Evolutionary conservation across 306 rosid species (phyloP), one percentile per base, ranked within the genome.

Genomic region (Prunus mongolica): DNA sequence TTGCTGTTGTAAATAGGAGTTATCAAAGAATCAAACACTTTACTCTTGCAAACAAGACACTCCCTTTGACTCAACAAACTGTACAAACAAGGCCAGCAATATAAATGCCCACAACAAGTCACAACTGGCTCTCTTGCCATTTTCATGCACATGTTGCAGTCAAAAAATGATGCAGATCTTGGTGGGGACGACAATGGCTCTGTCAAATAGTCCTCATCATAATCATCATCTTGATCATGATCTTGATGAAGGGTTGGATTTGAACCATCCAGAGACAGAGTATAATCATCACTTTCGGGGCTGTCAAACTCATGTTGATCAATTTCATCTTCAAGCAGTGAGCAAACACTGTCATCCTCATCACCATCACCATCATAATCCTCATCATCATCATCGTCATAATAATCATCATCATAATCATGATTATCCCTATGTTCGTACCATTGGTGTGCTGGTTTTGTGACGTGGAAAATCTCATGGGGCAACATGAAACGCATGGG

Each of bases 31-130:
- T 27, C 60, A 10, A 3, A 15, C 16, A 49, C 3, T 27, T 27
- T 49, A 10, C 16, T 69, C 24, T 47, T 47, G 54, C 60, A 69
- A 69, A 69, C 73, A 25, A 3, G 20, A 49, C 60, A 16, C 57
- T 25, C 73, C 44, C 20, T 49, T 30, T n/a, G n/a, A 14, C 16
- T 68, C 73, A 49, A 14, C 58, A 41, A 69, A 15, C 18, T 25
- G 57, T 69, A 27, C 58, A 25, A 18, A 27, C 73, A 49, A 16
- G 11, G 22, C 45, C 38, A 47, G 15, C 60, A 25, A 22, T 69
- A 49, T 16, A 69, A 14, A 49, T 69, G 73, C 28, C 73, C 45
- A 18, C 73, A 69, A 5, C 9, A 47, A 49, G 73, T 69, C 73
- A 69, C 16, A 47, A 69, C 45, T 12, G 45, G 60, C 15, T 27